These are phyloP conservation scores for Chrysanthemum makinoi DNA, from an alignment of 129 eudicot genomes.

Conservation along the genomic window DNA sequence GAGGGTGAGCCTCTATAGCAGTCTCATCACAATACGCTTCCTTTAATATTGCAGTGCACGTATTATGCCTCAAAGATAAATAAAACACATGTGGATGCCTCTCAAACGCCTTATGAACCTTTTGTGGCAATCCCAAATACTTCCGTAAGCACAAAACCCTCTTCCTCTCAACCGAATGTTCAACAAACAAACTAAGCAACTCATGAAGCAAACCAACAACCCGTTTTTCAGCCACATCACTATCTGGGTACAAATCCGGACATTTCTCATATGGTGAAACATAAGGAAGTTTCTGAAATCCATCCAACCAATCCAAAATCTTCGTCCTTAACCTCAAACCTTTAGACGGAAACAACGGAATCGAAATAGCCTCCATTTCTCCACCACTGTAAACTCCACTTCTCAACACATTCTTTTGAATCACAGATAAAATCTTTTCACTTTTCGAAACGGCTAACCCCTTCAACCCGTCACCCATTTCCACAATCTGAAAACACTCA, in stretches of 20 bases:
- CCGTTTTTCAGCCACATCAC: constrained; percentile 81
- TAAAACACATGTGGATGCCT: constrained; percentile 78
- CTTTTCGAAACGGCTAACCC: constrained; percentile 53
- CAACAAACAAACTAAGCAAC: constrained; percentile 75
- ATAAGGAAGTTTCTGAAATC: constrained; percentile 69
- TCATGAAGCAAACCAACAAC: constrained; percentile 80
- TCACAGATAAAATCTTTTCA: constrained; percentile 35
- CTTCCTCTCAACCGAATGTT: constrained; percentile 76
- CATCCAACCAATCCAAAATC: constrained; percentile 70
- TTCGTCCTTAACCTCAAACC: constrained; percentile 70
- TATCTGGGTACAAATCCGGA: constrained; percentile 40
- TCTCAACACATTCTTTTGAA: constrained; percentile 61
- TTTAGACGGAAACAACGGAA: constrained; percentile 77
- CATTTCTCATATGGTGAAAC: constrained; percentile 70
- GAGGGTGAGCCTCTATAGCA: constrained; percentile 63
- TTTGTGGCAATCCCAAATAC: constrained; percentile 74
- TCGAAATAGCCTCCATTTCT: constrained; percentile 40
- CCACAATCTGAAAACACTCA: constrained; percentile 59
- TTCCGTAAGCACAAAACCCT: constrained; percentile 58
- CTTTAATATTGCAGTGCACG: constrained; percentile 71
- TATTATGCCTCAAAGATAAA: constrained; percentile 61
- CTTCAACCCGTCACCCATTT: constrained; percentile 67
- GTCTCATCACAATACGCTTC: constrained; percentile 59
- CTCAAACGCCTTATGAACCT: constrained; percentile 82
- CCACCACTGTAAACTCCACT: constrained; percentile 43